These are phyloP conservation scores for Cutaneotrichosporon sp. DNA, from an alignment of 1,284 basidiomycete genomes.

Conservation along the genomic window DNA sequence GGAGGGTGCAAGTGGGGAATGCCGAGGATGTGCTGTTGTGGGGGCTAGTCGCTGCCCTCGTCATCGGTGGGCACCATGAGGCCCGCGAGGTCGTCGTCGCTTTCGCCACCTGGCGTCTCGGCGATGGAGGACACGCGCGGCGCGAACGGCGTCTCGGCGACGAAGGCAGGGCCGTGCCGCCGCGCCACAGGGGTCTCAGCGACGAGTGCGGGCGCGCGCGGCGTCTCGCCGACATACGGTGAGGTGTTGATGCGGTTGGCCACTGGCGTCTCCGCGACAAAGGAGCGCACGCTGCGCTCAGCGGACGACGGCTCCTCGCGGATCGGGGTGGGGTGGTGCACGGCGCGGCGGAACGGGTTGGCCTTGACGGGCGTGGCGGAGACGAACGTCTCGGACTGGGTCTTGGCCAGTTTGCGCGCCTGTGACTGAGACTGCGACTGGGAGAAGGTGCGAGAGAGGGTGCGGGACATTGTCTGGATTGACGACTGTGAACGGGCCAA, in stretches of 20 bases:
- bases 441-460: conserved; percentile 1
- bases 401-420: background rate
- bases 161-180: conserved; percentile 3
- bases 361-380: conserved; percentile 46
- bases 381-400: conserved; percentile 34
- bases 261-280: conserved; percentile 37
- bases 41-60: conserved; percentile 24
- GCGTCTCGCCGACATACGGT: conserved; percentile 15
- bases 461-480: background rate
- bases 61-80: conserved; percentile 51
- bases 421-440: conserved; percentile 15
- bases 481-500: background rate
- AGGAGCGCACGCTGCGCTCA: conserved; percentile 6
- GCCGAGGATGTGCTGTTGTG: background rate
- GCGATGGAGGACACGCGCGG: conserved; percentile 1
- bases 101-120: conserved; percentile 15
- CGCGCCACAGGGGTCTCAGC: conserved; percentile 20
- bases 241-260: background rate
- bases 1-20: background rate
- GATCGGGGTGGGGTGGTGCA: conserved; percentile 41
- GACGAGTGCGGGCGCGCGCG: conserved; percentile 15
- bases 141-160: conserved; percentile 14
- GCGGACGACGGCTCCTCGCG: conserved; percentile 37
- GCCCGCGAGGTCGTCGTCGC: conserved; percentile 38
- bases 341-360: conserved; percentile 15